Conservation (phyloP, 257 asterid species). For the Scutellaria barbata region DNA sequence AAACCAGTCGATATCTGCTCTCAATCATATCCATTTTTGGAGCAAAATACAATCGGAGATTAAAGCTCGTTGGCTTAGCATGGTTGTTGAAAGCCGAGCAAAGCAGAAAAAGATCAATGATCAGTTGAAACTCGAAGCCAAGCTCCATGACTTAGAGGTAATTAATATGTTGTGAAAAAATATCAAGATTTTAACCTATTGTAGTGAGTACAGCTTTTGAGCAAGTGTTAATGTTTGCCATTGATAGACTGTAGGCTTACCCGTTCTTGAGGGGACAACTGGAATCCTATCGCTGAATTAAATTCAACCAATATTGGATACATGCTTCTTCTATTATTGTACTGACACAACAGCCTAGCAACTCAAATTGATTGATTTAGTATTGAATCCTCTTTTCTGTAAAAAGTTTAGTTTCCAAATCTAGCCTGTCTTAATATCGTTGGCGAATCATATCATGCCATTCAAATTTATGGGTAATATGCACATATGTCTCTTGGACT, state of each 20-base stretch:
- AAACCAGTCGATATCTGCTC: constrained; percentile 56
- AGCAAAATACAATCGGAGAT: constrained; percentile 68
- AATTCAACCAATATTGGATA: constrained; percentile 19
- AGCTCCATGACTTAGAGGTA: constrained; percentile 82
- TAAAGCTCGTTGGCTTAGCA: constrained; percentile 55
- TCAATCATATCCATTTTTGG: constrained; percentile 69
- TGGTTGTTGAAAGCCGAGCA: constrained; percentile 58
- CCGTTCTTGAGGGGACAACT: constrained; percentile 34
- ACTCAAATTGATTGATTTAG: background rate
- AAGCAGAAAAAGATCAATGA: constrained; percentile 64
- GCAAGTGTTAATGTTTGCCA: background rate
- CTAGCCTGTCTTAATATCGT: background rate
- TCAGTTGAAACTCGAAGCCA: constrained; percentile 67
- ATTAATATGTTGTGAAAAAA: background rate
- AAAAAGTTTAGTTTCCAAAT: background rate
- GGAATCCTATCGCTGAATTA: constrained; percentile 16
- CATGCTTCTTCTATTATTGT: constrained; percentile 24
- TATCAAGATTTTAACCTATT: too few species aligned
- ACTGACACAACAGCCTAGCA: constrained; percentile 27
- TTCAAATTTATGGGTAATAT: too few species aligned
- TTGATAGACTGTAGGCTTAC: constrained; percentile 1
- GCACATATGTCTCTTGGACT: too few species aligned
- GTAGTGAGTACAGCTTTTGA: background rate
- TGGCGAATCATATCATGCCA: too few species aligned
- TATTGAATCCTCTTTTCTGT: constrained; percentile 9